Base-by-base conservation (phyloP, 2,329 filamentous ascomycete genomes). In the Colletotrichum phormii region DNA sequence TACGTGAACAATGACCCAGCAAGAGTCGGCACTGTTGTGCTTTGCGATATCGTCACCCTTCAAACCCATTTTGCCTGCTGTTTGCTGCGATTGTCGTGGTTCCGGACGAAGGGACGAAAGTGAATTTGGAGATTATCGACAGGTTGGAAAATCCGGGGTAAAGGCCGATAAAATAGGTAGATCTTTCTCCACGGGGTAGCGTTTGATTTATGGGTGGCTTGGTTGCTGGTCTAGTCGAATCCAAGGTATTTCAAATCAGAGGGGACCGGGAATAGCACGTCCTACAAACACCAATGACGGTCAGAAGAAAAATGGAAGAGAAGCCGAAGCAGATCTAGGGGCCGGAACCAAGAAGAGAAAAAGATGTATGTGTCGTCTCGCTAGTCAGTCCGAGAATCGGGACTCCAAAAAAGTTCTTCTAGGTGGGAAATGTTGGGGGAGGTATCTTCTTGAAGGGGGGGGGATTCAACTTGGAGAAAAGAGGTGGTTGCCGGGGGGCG, bases 1-100 rank as follows among this genome's bases (percentile, higher is more conserved):
- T 82, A 90, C 94, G 83, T 97, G 94, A 73, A 97, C 90, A 79
- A 97, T 94, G 58, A 97, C 94, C 95, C 95, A 98, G 85, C 95
- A 97, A 63, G 94, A 96, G 77, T 97, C 91, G 78, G 89, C 89
- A 78, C 87, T 92, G 84, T 93, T 93, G 86, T 98, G 96, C 85
- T 95, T 85, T 26, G 87, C 87, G 71, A 90, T 85, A 65, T 90
- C 87, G 63, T 80, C 83, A 55, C 89, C 89, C 18, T 84, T 88
- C 67, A 90, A 80, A 66, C 81, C 80, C 83, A 87, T 85, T 70
- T 75, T 81, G 69, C 24, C 24, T 57, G 62, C 49, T 72, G 68
- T 22, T n/a, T 4, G 22, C 12, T 60, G 26, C 57, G 22, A 33
- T 29, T 57, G 35, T 35, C n/a, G 49, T 55, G 61, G 26, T 51